Evolutionary conservation across 345 rosid species (phyloP).

Genomic region (Diplotaxis tenuifolia): DNA sequence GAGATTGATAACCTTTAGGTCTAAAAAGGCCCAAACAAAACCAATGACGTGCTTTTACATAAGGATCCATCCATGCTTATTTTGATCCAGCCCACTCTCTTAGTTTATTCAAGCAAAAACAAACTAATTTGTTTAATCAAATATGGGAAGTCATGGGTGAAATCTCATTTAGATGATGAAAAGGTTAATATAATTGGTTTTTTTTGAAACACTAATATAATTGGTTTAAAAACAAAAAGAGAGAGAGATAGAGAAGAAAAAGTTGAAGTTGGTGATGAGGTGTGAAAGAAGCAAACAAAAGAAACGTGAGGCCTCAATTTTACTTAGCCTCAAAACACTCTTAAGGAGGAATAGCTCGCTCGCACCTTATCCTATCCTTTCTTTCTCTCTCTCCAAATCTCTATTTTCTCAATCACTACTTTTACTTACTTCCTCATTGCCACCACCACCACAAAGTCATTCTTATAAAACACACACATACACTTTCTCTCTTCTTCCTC

Average conservation of each 20-base stretch:
- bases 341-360: conserved; percentile 12
- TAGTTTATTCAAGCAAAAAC: too few species aligned
- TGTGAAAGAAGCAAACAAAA: conserved; percentile 30
- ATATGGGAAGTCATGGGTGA: background rate
- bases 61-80: too few species aligned
- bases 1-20: too few species aligned
- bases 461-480: conserved; percentile 15
- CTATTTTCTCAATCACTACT: conserved; percentile 22
- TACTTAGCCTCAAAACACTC: conserved; percentile 48
- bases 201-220: background rate
- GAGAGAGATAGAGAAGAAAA: background rate
- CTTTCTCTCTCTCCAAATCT: conserved; percentile 16
- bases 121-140: background rate
- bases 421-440: conserved; percentile 29
- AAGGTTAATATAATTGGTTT: too few species aligned
- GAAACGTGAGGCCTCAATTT: conserved; percentile 69
- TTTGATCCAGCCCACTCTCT: too few species aligned
- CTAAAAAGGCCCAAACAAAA: too few species aligned
- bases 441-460: conserved; percentile 27
- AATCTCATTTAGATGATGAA: background rate
- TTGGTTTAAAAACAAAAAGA: background rate
- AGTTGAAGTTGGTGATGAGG: conserved; percentile 39
- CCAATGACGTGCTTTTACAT: too few species aligned
- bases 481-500: conserved; percentile 14
- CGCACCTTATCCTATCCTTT: conserved; percentile 80